Percentiles rank a stretch among this genome's conserved stretches.
phyloP scores from a whole-genome alignment of 768 basidiomycete genomes.

The Suillus clintonianus region DNA sequence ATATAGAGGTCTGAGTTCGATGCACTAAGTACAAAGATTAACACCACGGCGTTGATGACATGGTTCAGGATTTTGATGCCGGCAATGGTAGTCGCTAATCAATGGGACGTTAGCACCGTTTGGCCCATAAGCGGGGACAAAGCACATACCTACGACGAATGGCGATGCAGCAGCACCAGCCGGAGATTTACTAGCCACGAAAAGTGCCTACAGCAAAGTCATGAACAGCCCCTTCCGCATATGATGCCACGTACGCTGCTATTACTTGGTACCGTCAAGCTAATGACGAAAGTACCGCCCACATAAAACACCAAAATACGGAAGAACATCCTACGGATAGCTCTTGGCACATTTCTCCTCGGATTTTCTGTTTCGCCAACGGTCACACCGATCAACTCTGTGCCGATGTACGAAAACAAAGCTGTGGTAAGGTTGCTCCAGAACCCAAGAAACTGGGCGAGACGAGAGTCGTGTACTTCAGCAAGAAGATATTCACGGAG shows the following conservation, averaged over 20 bases:
- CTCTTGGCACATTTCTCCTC: slow-evolving; percentile 42
- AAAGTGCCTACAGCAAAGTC: slow-evolving; percentile 23
- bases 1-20: slow-evolving; percentile 66
- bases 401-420: slow-evolving; percentile 39
- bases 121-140: slow-evolving; percentile 28
- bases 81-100: slow-evolving; percentile 38
- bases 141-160: slow-evolving; percentile 46
- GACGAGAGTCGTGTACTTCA: slow-evolving; percentile 36
- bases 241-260: slow-evolving; percentile 30
- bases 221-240: slow-evolving; percentile 11
- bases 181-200: slow-evolving; percentile 26
- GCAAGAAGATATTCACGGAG: slow-evolving; percentile 24
- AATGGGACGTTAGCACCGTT: slow-evolving; percentile 27
- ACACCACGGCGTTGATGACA: slow-evolving; percentile 40
- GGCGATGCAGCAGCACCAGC: slow-evolving; percentile 33
- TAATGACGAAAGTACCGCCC: slow-evolving; percentile 41
- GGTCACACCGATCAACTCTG: slow-evolving; percentile 41
- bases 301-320: slow-evolving; percentile 33
- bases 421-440: slow-evolving; percentile 32
- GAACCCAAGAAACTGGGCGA: slow-evolving; percentile 35
- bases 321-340: slow-evolving; percentile 42
- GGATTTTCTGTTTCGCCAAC: slow-evolving; percentile 43
- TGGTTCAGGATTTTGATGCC: slow-evolving; percentile 50
- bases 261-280: slow-evolving; percentile 41
- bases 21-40: slow-evolving; percentile 46